Evolutionary conservation across 1,284 basidiomycete genomes (phyloP).

Genomic region (Ceratobasidium sp.): DNA sequence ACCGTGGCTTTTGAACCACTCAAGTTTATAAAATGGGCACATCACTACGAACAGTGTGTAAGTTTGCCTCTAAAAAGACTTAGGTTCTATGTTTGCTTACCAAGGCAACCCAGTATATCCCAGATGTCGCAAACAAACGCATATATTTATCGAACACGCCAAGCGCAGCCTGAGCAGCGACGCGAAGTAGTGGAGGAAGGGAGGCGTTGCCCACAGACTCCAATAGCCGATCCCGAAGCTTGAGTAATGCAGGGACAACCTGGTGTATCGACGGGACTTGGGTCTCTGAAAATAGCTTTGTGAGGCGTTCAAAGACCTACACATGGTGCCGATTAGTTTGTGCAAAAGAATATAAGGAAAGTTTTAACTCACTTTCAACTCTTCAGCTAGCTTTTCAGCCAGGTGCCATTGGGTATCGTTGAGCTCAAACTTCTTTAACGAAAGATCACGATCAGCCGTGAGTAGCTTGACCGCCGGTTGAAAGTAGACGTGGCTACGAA

Average conservation of each 20-base stretch:
- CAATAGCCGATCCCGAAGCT: conserved; percentile 9
- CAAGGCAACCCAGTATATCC: conserved; percentile 27
- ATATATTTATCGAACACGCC: conserved; percentile 27
- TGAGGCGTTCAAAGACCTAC: conserved; percentile 15
- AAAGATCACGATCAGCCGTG: background rate
- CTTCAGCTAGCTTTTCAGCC: conserved; percentile 1
- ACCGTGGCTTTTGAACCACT: background rate
- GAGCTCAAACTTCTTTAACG: conserved; percentile 3
- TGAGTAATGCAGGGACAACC: conserved; percentile 7
- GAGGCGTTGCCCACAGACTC: background rate
- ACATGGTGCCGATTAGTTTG: background rate
- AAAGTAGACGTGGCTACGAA: conserved; percentile 7
- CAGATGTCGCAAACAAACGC: conserved; percentile 22
- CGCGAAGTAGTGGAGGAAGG: background rate
- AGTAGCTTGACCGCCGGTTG: conserved; percentile 7
- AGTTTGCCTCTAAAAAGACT: background rate
- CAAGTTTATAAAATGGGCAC: conserved; percentile 13
- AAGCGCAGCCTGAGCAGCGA: background rate
- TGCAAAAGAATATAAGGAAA: no score
- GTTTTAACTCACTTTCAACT: conserved; percentile 11
- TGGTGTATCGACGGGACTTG: conserved; percentile 18
- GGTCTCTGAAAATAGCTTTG: conserved; percentile 19
- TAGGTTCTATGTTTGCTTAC: background rate
- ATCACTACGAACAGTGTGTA: conserved; percentile 7
- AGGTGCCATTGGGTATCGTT: conserved; percentile 16